Conservation (phyloP, 768 basidiomycete genomes). For the Rhodotorula paludigena region DNA sequence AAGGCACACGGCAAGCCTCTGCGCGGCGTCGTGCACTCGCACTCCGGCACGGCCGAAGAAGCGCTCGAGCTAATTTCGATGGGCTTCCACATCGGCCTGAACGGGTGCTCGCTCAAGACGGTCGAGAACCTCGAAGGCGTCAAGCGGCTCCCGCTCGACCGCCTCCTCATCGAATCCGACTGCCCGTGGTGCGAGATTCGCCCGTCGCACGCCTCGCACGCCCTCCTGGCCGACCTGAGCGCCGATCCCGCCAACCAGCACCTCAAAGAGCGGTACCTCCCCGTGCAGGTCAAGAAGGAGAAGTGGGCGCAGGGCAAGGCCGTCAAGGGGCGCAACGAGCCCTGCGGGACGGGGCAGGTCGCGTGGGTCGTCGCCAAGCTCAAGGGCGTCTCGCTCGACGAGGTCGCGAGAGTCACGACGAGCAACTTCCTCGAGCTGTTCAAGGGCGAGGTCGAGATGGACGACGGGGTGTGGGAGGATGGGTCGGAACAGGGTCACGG, state of each 20-base stretch:
- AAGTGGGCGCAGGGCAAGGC: constrained; percentile 46
- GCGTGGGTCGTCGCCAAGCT: constrained; percentile 63
- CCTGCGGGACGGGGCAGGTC: constrained; percentile 60
- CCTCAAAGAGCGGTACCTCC: constrained; percentile 52
- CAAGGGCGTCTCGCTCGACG: constrained; percentile 54
- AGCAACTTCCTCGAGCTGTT: constrained; percentile 54
- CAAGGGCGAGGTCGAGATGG: not conserved
- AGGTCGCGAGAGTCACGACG: constrained; percentile 59
- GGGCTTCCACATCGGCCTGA: constrained; percentile 64
- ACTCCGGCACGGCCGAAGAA: constrained; percentile 65
- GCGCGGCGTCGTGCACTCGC: constrained; percentile 79
- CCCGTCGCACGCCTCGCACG: constrained; percentile 43
- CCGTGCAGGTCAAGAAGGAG: constrained; percentile 51
- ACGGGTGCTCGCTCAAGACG: constrained; percentile 64
- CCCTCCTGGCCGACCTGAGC: not conserved
- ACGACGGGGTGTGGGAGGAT: constrained; percentile 19
- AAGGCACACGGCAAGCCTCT: constrained; percentile 60
- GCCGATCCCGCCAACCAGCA: not conserved
- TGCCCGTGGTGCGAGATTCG: constrained; percentile 41
- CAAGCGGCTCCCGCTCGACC: constrained; percentile 58
- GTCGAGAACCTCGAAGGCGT: constrained; percentile 59
- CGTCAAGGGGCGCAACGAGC: constrained; percentile 75
- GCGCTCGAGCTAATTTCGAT: constrained; percentile 62
- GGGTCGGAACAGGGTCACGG: not conserved
- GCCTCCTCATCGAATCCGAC: constrained; percentile 73